Base-by-base conservation (phyloP, 441 rosid species). In the Mallotus repandus region DNA sequence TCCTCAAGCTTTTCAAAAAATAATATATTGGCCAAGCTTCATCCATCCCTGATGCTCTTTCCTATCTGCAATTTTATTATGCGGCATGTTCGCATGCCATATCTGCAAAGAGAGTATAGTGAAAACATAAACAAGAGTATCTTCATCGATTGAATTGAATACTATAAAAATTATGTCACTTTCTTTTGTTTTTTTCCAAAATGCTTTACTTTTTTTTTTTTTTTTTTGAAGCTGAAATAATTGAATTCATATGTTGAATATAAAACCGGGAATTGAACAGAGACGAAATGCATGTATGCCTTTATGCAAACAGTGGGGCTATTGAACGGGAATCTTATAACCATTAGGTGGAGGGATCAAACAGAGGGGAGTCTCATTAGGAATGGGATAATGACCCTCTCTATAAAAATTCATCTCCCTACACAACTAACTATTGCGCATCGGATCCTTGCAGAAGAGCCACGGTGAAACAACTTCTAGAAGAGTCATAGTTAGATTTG, bases 11-110 rank as follows among this genome's bases (percentile, higher is more conserved):
- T 25, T 25, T 25, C 29, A 25, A 25, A 25, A 25, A 25, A 0
- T 25, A 25, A 25, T 25, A 96, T 66, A 82, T 1, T 25, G 29
- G 29, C 76, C 72, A 96, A 91, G 79, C 89, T 91, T 93, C 98
- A 93, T 93, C 99, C 99, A 95, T 75, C 98, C 98, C 75, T 93
- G 99, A 69, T 93, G 98, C 14, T 98, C 98, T 79, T 95, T 95
- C 88, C 98, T 84, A 75, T 89, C 92, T 2, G 99, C 99, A 78
- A 95, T 89, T 74, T 95, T 93, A 72, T 93, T 87, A 75, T 93
- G 88, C 3, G 99, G 98, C 97, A 91, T 90, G 78, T 95, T 95
- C 50, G 95, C 85, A 76, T 89, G 97, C 98, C 98, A 95, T 55
- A 95, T 93, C 99, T 95, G 77, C 77, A 83, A 50, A 50, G 54